Conservation (phyloP, 108 stramenopile genomes). For the Cyclostephanos tholiformis region DNA sequence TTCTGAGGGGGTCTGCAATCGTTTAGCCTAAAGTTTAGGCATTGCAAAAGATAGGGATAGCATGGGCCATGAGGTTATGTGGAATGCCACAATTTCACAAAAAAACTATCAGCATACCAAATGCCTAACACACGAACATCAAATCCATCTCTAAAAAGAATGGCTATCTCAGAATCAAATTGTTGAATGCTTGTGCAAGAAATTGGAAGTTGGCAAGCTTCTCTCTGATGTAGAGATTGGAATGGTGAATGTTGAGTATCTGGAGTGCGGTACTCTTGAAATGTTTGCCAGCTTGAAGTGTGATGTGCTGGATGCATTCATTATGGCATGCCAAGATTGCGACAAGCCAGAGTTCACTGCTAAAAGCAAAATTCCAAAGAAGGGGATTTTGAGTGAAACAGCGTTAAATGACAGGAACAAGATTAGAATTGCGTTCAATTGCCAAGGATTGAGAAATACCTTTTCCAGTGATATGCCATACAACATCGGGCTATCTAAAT, state of each 20-base stretch:
- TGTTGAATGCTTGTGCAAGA: too few species aligned
- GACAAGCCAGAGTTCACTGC: constrained; percentile 2
- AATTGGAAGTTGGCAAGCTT: too few species aligned
- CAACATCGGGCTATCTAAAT: constrained; percentile 52
- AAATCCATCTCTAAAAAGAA: too few species aligned
- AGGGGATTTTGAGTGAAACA: not conserved
- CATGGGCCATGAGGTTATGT: not conserved
- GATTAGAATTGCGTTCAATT: not conserved
- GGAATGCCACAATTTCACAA: too few species aligned
- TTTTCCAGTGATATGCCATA: too few species aligned
- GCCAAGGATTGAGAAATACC: too few species aligned
- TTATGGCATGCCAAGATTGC: not conserved
- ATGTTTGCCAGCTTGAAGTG: not conserved
- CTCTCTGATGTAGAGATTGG: too few species aligned
- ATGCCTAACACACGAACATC: too few species aligned
- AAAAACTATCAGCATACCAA: too few species aligned
- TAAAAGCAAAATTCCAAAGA: not conserved
- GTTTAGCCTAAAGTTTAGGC: too few species aligned
- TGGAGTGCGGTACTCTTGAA: not conserved
- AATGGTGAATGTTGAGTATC: too few species aligned
- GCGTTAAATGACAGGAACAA: not conserved
- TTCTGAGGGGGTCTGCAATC: not conserved
- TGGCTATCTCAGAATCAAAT: not conserved
- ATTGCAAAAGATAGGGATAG: constrained; percentile 7
- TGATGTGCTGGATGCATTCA: not conserved